Evolutionary conservation across 495 filamentous ascomycete species (phyloP), one percentile per base, ranked within the genome.

Genomic region (Staphylotrichum tortipilum): DNA sequence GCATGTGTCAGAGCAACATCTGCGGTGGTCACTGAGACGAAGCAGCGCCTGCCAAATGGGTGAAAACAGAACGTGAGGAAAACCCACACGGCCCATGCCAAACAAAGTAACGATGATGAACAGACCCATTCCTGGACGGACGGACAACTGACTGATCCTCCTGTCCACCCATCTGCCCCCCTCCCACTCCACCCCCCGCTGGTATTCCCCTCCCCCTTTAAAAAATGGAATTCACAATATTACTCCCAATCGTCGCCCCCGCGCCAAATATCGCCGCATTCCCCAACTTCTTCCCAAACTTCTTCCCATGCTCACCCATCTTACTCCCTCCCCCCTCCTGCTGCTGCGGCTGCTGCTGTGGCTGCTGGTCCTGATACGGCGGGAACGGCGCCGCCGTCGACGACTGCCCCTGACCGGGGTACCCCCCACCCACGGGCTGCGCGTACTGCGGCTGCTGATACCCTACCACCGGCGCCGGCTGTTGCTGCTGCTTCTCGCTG

Each of bases 141-240:
- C n/a, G n/a, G n/a, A n/a, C n/a, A n/a, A n/a, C n/a, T n/a, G n/a
- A n/a, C n/a, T n/a, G n/a, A n/a, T n/a, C n/a, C n/a, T n/a, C n/a
- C n/a, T n/a, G n/a, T n/a, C n/a, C n/a, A n/a, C n/a, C n/a, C n/a
- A n/a, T n/a, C n/a, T n/a, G n/a, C n/a, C n/a, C n/a, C n/a, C n/a
- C n/a, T n/a, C n/a, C n/a, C n/a, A n/a, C n/a, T n/a, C n/a, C n/a
- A n/a, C n/a, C n/a, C n/a, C n/a, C n/a, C n/a, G n/a, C n/a, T n/a
- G n/a, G n/a, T n/a, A n/a, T n/a, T n/a, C n/a, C n/a, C n/a, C n/a
- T n/a, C n/a, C 21, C 29, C 1, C 29, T 15, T 71, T 81, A 94
- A 65, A 95, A 94, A 44, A 97, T 94, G 46, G 82, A 79, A 63
- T 95, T 94, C 47, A 97, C 92, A 61, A 97, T 83, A 52, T 95